These are phyloP conservation scores for Fusarium camptoceras DNA, from an alignment of 2,329 filamentous ascomycete genomes.

Conservation along the genomic window DNA sequence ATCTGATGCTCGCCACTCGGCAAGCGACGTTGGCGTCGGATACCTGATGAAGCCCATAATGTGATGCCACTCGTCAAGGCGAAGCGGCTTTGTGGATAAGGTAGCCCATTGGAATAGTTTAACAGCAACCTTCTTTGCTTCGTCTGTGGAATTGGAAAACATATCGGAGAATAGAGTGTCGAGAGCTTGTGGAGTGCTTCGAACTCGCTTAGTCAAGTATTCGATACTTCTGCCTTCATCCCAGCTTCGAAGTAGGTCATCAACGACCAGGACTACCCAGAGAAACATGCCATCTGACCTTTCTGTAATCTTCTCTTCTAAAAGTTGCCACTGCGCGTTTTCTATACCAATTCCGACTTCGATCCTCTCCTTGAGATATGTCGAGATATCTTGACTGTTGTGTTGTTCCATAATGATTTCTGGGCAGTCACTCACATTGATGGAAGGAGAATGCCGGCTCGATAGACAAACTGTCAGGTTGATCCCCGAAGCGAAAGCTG, in stretches of 20 bases:
- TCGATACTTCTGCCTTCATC: conserved; percentile 9
- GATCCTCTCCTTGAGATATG: conserved; percentile 12
- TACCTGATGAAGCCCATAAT: conserved; percentile 19
- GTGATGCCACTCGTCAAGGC: conserved; percentile 34
- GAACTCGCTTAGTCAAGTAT: neutral
- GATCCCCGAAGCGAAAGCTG: neutral
- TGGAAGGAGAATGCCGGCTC: conserved; percentile 10
- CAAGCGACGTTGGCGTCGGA: neutral
- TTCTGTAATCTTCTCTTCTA: neutral
- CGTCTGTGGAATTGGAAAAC: neutral
- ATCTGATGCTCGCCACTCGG: conserved; percentile 4
- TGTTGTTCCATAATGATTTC: neutral
- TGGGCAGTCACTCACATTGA: neutral
- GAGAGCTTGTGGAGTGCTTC: neutral
- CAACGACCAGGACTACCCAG: conserved; percentile 21
- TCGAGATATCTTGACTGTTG: conserved; percentile 13
- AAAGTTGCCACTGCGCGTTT: neutral
- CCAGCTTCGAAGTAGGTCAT: conserved; percentile 2
- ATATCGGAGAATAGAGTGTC: neutral
- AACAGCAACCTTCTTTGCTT: neutral
- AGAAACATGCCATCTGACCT: conserved; percentile 22
- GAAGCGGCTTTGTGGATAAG: neutral
- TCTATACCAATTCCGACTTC: neutral
- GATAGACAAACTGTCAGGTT: conserved; percentile 18
- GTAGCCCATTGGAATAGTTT: conserved; percentile 18